Percentiles rank a stretch among this genome's conserved stretches.
These are phyloP conservation scores for Paraconiothyrium sp. DNA, from an alignment of 2,329 filamentous ascomycete genomes.

Conservation along the genomic window DNA sequence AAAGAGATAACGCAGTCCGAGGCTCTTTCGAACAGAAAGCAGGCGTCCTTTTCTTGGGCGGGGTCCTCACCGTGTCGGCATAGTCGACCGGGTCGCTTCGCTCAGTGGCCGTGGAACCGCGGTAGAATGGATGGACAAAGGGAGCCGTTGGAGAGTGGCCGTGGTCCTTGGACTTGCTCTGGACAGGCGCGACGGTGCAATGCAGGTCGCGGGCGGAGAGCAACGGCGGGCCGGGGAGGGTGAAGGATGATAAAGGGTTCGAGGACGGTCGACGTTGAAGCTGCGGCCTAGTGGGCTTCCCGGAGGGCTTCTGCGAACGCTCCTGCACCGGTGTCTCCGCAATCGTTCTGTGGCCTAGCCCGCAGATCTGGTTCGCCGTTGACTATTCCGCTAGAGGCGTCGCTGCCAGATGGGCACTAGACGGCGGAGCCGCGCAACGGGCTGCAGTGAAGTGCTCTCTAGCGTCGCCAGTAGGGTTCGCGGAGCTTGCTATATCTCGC, in stretches of 20 bases:
- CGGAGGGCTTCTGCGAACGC: slow-evolving; percentile 7
- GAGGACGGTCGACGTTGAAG: neutral
- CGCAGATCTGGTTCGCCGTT: slow-evolving; percentile 35
- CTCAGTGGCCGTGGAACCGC: slow-evolving; percentile 7
- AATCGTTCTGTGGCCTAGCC: slow-evolving; percentile 36
- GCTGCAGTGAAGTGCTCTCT: slow-evolving; percentile 13
- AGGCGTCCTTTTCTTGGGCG: neutral
- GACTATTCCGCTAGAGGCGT: slow-evolving; percentile 36
- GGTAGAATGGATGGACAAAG: slow-evolving; percentile 8
- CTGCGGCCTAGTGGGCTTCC: slow-evolving; percentile 4
- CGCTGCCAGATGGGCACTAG: slow-evolving; percentile 39
- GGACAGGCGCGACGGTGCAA: slow-evolving; percentile 13
- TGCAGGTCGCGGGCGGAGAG: slow-evolving; percentile 6
- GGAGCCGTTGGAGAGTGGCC: slow-evolving; percentile 14
- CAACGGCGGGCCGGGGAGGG: slow-evolving; percentile 4
- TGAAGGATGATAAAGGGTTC: slow-evolving; percentile 11
- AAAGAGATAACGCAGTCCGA: neutral
- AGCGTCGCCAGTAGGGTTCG: slow-evolving; percentile 13
- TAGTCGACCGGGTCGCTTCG: slow-evolving; percentile 9
- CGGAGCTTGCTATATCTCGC: slow-evolving; percentile 11
- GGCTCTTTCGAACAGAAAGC: neutral
- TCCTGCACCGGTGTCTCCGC: slow-evolving; percentile 36
- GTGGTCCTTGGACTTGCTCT: neutral
- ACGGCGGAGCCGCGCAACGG: slow-evolving; percentile 18
- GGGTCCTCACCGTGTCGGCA: slow-evolving; percentile 6